Percentiles rank a stretch among this genome's conserved stretches.
These are phyloP conservation scores for Skeletonema tropicum DNA, from an alignment of 108 stramenopile genomes.

Conservation along the genomic window DNA sequence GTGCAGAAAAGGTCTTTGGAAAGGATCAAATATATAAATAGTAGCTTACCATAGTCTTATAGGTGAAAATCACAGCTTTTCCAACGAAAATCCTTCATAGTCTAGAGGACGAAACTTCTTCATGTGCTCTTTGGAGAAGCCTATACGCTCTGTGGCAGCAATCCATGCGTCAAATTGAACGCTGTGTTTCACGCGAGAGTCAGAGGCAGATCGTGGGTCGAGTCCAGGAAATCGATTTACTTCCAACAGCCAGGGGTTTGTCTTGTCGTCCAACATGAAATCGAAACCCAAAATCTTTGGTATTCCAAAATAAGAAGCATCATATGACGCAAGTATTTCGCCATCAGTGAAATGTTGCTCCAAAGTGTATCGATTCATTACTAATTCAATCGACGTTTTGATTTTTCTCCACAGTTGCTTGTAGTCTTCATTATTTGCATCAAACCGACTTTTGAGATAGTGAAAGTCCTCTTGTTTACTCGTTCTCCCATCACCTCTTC, in stretches of 20 bases:
- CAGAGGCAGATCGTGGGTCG: conserved; percentile 32
- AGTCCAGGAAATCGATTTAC: conserved; percentile 79
- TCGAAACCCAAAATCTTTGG: conserved; percentile 84
- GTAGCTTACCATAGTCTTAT: neutral
- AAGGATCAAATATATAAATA: conserved; percentile 36
- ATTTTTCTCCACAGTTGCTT: conserved; percentile 27
- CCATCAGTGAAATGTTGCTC: neutral
- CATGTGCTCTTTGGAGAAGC: neutral
- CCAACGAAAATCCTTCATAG: conserved; percentile 21
- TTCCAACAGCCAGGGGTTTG: conserved; percentile 70
- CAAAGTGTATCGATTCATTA: conserved; percentile 29
- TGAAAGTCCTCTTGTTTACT: conserved; percentile 58
- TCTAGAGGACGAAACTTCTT: conserved; percentile 6
- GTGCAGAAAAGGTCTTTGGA: conserved; percentile 42
- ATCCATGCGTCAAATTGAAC: conserved; percentile 42
- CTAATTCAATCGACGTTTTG: conserved; percentile 13
- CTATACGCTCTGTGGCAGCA: conserved; percentile 24
- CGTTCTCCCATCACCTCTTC: conserved; percentile 49
- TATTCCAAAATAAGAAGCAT: conserved; percentile 20
- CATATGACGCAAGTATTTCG: too few relatives aligned
- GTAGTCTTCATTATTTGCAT: conserved; percentile 25
- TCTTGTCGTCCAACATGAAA: conserved; percentile 58
- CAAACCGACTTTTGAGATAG: conserved; percentile 40
- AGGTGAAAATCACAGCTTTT: neutral
- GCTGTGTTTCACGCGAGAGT: conserved; percentile 24